Conservation (phyloP, 768 basidiomycete genomes). For the Omphalotus guepiniiformis region DNA sequence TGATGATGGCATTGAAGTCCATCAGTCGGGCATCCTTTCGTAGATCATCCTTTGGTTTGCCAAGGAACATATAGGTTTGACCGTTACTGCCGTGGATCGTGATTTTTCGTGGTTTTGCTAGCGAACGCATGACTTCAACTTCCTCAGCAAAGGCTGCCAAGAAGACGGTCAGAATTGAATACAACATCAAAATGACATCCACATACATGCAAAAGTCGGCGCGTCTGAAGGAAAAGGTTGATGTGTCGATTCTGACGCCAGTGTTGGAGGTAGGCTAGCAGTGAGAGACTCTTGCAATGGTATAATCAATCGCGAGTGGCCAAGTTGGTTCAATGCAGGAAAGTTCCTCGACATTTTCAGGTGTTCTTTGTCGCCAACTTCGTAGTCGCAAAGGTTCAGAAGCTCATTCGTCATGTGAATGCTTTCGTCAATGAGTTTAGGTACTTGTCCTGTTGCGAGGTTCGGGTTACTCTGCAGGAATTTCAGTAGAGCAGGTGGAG, state of each 20-base stretch:
- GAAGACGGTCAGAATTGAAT: background rate
- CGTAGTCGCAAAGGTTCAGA: slow-evolving; percentile 59
- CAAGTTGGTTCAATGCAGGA: slow-evolving; percentile 49
- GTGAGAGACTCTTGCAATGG: slow-evolving; percentile 93
- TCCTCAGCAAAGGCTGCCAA: slow-evolving; percentile 71
- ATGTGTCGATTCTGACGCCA: slow-evolving; percentile 55
- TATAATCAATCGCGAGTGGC: slow-evolving; percentile 71
- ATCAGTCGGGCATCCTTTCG: slow-evolving; percentile 96
- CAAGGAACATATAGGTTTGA: slow-evolving; percentile 82
- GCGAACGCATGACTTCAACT: slow-evolving; percentile 85
- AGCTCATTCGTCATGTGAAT: slow-evolving; percentile 65
- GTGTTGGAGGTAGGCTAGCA: slow-evolving; percentile 77
- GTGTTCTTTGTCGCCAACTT: slow-evolving; percentile 34
- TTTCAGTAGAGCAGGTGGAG: background rate
- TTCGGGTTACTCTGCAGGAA: slow-evolving; percentile 41
- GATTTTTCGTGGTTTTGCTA: slow-evolving; percentile 90
- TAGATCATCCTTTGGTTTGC: slow-evolving; percentile 96
- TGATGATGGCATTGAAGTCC: slow-evolving; percentile 98
- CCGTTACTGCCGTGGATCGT: slow-evolving; percentile 82
- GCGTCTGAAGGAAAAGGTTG: slow-evolving; percentile 76
- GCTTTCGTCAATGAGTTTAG: slow-evolving; percentile 49
- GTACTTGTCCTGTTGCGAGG: slow-evolving; percentile 37
- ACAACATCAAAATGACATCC: background rate
- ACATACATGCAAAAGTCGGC: slow-evolving; percentile 70
- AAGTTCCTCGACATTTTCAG: slow-evolving; percentile 54